Percentiles rank a stretch among this genome's conserved stretches.
Conservation (phyloP, 257 asterid genomes). For the Capsicum pubescens region DNA sequence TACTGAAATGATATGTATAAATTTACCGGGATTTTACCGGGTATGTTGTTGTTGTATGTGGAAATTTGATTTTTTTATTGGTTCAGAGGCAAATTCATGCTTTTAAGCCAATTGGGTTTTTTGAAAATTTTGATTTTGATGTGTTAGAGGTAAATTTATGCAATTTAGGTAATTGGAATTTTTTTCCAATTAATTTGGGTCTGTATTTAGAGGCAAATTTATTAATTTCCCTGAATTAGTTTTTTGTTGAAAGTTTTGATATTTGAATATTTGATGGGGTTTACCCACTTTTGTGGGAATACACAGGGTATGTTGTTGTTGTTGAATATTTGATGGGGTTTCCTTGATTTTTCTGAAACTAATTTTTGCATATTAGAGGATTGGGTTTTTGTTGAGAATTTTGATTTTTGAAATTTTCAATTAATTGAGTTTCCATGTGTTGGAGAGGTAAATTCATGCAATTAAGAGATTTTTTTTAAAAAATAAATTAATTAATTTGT, state of each 20-base stretch:
- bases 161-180: too few species aligned
- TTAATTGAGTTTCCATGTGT: not conserved
- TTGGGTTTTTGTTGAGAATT: constrained; percentile 14
- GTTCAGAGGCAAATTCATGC: not conserved
- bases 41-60: too few species aligned
- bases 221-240: too few species aligned
- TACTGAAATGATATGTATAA: not conserved
- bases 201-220: too few species aligned
- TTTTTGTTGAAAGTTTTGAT: not conserved
- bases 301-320: too few species aligned
- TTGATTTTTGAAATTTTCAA: not conserved
- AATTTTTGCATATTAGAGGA: not conserved
- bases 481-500: not conserved
- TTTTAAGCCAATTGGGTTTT: not conserved
- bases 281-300: too few species aligned
- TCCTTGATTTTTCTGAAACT: not conserved
- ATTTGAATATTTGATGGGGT: not conserved
- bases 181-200: too few species aligned
- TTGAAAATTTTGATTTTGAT: not conserved
- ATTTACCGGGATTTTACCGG: not conserved
- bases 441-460: not conserved
- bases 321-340: not conserved
- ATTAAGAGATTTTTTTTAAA: not conserved
- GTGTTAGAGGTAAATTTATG: too few species aligned
- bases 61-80: too few species aligned